A percentile compares a stretch with the other conserved stretches of the same genome.
Conservation (phyloP, 208 protist genomes). For the Acanthamoeba culbertsoni region DNA sequence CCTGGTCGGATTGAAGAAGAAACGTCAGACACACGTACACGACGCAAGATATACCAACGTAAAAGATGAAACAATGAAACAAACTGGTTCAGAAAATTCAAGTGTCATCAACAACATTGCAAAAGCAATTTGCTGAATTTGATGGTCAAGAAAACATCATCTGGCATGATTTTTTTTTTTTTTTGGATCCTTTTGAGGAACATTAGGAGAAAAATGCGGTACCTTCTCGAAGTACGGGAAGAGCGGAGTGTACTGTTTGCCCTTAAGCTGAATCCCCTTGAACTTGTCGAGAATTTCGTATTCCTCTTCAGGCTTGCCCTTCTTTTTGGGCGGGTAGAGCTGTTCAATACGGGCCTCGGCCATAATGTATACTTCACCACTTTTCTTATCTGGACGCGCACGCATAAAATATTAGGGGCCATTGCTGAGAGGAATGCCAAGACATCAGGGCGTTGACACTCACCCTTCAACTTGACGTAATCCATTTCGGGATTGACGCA, state of each 20-base stretch:
- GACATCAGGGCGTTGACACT: background rate
- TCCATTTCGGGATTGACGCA: slow-evolving; percentile 98
- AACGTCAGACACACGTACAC: no score
- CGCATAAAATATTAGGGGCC: background rate
- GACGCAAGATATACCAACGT: no score
- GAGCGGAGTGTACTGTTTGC: slow-evolving; percentile 93
- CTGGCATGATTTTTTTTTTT: no score
- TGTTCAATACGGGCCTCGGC: slow-evolving; percentile 67
- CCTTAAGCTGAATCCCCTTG: slow-evolving; percentile 91
- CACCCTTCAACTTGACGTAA: slow-evolving; percentile 96
- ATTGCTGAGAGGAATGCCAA: slow-evolving; percentile 16
- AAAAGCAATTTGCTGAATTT: background rate
- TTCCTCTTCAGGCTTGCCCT: slow-evolving; percentile 1
- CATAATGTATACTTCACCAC: slow-evolving; percentile 78
- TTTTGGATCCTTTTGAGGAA: no score
- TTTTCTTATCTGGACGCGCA: slow-evolving; percentile 63
- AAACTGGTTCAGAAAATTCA: background rate
- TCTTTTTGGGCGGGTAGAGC: slow-evolving; percentile 80
- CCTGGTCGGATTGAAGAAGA: no score
- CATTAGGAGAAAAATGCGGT: background rate
- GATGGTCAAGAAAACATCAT: background rate
- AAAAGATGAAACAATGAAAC: no score
- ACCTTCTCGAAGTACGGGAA: slow-evolving; percentile 94
- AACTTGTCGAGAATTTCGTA: slow-evolving; percentile 83
- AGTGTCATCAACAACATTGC: background rate